Evolutionary conservation across 192 early-diverging fungal genomes (phyloP), one percentile per base, ranked within the genome.

Genomic region (Phlyctochytrium arcticum): DNA sequence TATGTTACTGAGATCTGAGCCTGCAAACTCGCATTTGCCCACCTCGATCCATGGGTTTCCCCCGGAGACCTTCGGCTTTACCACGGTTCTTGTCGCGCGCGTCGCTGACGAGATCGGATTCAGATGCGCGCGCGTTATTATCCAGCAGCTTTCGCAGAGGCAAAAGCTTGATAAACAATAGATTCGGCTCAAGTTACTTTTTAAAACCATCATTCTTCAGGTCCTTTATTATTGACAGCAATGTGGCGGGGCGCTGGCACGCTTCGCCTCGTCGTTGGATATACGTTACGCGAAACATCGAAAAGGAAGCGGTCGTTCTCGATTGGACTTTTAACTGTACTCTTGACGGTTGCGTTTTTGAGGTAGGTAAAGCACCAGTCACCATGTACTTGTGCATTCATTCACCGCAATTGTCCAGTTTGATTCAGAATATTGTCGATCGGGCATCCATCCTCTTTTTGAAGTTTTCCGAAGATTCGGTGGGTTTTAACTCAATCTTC

Each of bases 381-480:
- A 2, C 24, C 50, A n/a, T 23, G 24, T 44, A 15, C 42, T 37
- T 60, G 12, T 47, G 17, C 12, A 57, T 15, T 1, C 9, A 10
- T 32, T 57, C n/a, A 57, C 23, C 10, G 1, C 27, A 8, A 47
- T 8, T 2, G 17, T 12, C 30, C 19, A 69, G 62, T 30, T 36
- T 73, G 30, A 60, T 73, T 46, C 65, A 60, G 51, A 73, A 68
- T 29, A 34, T 60, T 1, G 36, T 73, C 15, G 60, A 59, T n/a
- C 65, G 65, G 12, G 65, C 71, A 4, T 68, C 71, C 2, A 34
- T 73, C 4, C 23, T 73, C 5, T 64, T 73, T 31, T 21, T 68
- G 47, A 67, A 67, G 33, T 50, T 68, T 48, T 62, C 65, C 4
- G 65, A 73, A 47, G 71, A 73, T 34, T 63, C 67, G 53, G 71